phyloP scores from a whole-genome alignment of 164 flowering plant species.

The Aristolochia californica region DNA sequence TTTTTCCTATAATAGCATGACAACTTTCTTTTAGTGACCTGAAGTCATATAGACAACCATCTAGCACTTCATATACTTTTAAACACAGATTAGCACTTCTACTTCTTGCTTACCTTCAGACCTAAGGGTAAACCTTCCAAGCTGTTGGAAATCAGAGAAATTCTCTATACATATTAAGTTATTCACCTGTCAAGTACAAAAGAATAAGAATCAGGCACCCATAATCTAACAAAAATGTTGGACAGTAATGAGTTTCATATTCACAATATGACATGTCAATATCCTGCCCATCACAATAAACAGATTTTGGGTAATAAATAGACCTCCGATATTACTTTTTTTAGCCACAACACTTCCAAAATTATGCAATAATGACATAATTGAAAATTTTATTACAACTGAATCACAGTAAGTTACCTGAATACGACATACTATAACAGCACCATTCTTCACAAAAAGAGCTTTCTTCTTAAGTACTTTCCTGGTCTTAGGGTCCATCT shows the following conservation, averaged over 20 bases:
- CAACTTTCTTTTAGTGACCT: background rate
- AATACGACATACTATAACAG: conserved; percentile 74
- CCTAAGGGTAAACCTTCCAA: conserved; percentile 95
- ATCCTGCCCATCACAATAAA: too few relatives aligned
- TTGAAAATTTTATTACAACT: too few relatives aligned
- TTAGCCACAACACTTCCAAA: too few relatives aligned
- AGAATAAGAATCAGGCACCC: background rate
- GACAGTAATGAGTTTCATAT: too few relatives aligned
- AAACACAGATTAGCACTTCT: background rate
- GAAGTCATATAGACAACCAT: background rate
- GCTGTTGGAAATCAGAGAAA: conserved; percentile 82
- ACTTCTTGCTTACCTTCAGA: conserved; percentile 64
- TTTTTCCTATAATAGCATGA: conserved; percentile 47
- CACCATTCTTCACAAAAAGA: conserved; percentile 88
- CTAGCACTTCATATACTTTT: background rate
- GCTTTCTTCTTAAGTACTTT: conserved; percentile 84
- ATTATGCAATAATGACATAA: too few relatives aligned
- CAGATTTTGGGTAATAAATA: too few relatives aligned
- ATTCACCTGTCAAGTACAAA: conserved; percentile 44
- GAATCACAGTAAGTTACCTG: conserved; percentile 43
- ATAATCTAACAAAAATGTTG: background rate
- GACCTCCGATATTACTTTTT: too few relatives aligned
- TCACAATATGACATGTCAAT: too few relatives aligned
- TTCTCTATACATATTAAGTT: conserved; percentile 80
- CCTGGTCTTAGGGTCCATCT: conserved; percentile 88